phyloP scores from a whole-genome alignment of 768 basidiomycete genomes.

The Roridomyces roridus region DNA sequence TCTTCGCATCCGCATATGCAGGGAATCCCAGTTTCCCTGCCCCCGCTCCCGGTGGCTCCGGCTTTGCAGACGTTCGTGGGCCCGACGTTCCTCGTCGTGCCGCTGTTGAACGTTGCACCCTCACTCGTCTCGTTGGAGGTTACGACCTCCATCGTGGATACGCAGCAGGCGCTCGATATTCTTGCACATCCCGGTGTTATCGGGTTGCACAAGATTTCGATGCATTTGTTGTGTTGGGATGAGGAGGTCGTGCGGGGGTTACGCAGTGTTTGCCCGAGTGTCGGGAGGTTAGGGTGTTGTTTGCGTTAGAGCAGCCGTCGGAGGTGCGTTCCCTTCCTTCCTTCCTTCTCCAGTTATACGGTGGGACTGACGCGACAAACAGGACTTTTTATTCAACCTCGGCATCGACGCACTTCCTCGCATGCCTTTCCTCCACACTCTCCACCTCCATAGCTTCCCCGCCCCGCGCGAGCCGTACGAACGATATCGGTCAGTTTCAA shows the following conservation, averaged over 20 bases:
- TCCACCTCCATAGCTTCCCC: background rate
- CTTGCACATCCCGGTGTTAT: background rate
- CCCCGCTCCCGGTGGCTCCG: background rate
- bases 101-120: background rate
- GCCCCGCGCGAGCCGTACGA: background rate
- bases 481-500: background rate
- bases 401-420: background rate
- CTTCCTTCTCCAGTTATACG: too few species aligned
- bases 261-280: background rate
- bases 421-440: background rate
- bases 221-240: background rate
- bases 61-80: constrained; percentile 1
- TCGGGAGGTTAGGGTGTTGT: background rate
- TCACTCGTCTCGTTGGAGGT: background rate
- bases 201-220: background rate
- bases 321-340: background rate
- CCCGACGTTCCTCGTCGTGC: background rate
- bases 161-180: background rate
- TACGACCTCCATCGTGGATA: background rate
- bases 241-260: constrained; percentile 9
- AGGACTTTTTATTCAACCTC: constrained; percentile 6
- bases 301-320: background rate
- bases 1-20: too few species aligned
- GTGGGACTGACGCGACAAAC: background rate
- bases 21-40: background rate